Conservation (phyloP, 2,329 filamentous ascomycete genomes). For the Penicillium sp. region DNA sequence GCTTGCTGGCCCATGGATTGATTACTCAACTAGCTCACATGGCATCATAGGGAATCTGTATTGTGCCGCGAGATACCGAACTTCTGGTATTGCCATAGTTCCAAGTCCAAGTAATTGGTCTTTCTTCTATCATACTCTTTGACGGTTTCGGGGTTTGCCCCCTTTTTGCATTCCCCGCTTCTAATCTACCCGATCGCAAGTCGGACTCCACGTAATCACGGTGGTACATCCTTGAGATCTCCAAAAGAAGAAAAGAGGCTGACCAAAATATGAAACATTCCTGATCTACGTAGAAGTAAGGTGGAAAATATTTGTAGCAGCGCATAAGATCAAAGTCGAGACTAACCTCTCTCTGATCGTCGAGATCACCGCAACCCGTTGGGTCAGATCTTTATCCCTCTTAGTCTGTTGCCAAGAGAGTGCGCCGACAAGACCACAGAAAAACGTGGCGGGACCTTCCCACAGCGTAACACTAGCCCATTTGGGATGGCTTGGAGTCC, state of each 20-base stretch:
- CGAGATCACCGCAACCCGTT: constrained; percentile 18
- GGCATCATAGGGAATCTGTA: not conserved
- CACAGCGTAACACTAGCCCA: constrained; percentile 1
- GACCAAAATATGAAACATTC: too few species aligned
- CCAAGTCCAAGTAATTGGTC: not conserved
- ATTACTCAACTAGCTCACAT: too few species aligned
- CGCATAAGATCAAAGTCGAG: not conserved
- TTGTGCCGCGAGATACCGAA: not conserved
- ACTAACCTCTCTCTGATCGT: constrained; percentile 11
- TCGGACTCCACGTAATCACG: constrained; percentile 11
- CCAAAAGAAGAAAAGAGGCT: not conserved
- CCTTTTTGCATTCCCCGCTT: not conserved
- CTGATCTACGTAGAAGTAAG: not conserved
- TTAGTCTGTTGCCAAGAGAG: constrained; percentile 31
- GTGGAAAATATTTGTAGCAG: not conserved
- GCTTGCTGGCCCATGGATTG: not conserved
- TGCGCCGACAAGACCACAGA: not conserved
- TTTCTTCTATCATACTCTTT: not conserved
- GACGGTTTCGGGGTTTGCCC: not conserved
- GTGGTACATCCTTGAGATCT: not conserved
- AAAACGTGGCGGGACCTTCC: not conserved
- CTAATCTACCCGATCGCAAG: not conserved
- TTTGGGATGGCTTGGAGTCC: not conserved
- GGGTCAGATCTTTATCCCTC: constrained; percentile 35
- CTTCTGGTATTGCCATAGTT: not conserved